Evolutionary conservation across 305 asterid species (phyloP), one percentile per base, ranked within the genome.

Genomic region (Caryopteris hybrid): DNA sequence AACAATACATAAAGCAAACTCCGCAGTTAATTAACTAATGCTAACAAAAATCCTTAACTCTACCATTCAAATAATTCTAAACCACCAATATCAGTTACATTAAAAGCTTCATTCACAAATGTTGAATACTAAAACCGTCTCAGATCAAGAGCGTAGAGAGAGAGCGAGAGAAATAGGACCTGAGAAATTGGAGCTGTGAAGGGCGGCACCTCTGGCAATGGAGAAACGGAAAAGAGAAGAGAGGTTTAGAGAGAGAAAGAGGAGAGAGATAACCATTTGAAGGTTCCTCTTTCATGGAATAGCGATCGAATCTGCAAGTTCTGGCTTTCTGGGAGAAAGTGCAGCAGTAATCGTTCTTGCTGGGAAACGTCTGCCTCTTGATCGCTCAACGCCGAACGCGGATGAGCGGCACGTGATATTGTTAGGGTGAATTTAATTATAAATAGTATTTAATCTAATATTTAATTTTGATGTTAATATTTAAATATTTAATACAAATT

Each of bases 111-210:
- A 25, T 27, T 18, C 18, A 54, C 22, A 8, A 36, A 43, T 42
- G 12, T 23, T 29, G 64, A 21, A 41, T 42, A 25, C 21, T 11
- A 33, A 45, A 45, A 61, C 17, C 39, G 25, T 61, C 60, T 39
- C 47, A 61, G 43, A 10, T 66, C 22, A 55, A 60, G 47, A 21
- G 45, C 14, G 56, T 23, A 31, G 69, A 55, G 69, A 39, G 8
- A 23, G 14, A 69, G 42, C 53, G 10, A 88, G 59, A n/a, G n/a
- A n/a, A n/a, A n/a, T n/a, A n/a, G n/a, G n/a, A 59, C 95, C 92
- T 73, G 88, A 70, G 62, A 13, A 39, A 62, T 69, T 72, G 25
- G 74, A 71, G 65, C 33, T 71, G 58, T 27, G 76, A 72, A 31
- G 64, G 39, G 51, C 77, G 60, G 50, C 50, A 60, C 64, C 68